These are phyloP conservation scores for Tilletiaria anomala DNA, from an alignment of 1,284 basidiomycete genomes.

Conservation along the genomic window DNA sequence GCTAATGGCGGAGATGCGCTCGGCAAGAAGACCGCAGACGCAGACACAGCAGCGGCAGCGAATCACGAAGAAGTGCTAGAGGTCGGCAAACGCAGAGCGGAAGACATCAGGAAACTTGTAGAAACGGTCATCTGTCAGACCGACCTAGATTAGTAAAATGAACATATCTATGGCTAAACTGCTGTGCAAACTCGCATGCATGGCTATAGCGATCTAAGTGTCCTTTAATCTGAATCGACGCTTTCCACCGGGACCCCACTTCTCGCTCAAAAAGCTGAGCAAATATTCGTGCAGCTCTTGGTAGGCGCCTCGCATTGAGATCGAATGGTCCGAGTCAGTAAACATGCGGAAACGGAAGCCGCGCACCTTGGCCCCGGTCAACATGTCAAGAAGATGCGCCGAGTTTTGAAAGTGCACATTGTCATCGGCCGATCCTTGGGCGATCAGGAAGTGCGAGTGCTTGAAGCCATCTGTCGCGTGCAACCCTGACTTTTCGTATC, in stretches of 20 bases:
- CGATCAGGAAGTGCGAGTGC: constrained; percentile 63
- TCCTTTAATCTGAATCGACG: constrained; percentile 41
- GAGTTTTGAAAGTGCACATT: constrained; percentile 66
- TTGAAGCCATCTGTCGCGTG: constrained; percentile 70
- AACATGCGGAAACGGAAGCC: constrained; percentile 87
- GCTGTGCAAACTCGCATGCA: too few relatives aligned
- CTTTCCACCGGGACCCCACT: constrained; percentile 73
- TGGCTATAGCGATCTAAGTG: too few relatives aligned
- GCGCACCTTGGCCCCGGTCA: constrained; percentile 61
- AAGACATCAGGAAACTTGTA: constrained; percentile 49
- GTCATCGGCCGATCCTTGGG: constrained; percentile 52
- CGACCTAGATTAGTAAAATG: too few relatives aligned
- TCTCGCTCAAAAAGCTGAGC: constrained; percentile 65
- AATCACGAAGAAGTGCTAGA: constrained; percentile 69
- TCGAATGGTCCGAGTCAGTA: constrained; percentile 73
- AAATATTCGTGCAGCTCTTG: constrained; percentile 76
- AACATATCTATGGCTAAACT: too few relatives aligned
- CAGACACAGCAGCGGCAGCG: too few relatives aligned
- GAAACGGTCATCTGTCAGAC: constrained; percentile 4
- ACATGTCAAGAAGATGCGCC: constrained; percentile 77
- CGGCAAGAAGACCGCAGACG: constrained; percentile 42
- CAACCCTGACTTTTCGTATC: constrained; percentile 72
- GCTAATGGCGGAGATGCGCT: constrained; percentile 45
- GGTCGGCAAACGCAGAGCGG: constrained; percentile 54
- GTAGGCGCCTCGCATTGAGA: constrained; percentile 58